Base-by-base conservation (phyloP, 257 asterid species). In the Plectranthus barbatus region DNA sequence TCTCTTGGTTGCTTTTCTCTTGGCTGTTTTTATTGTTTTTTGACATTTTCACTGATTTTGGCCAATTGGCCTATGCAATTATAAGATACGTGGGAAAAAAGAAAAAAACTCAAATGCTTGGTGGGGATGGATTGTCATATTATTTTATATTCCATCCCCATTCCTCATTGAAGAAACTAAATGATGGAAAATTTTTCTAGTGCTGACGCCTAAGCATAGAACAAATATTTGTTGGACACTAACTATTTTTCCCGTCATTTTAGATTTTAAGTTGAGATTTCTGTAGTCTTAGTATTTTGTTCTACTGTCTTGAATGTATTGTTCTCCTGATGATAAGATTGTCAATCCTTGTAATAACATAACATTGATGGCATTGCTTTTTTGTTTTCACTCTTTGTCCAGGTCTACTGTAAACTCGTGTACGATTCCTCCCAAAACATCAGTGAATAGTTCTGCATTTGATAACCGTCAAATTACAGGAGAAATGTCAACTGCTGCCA, bases 391-490 rank as follows among this genome's bases (percentile, higher is more conserved):
- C 7, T 4, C 57, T 50, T 19, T 49, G n/a, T 70, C 76, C 94
- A 91, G 98, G 74, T 86, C 96, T 62, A 75, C 95, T 8, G 80
- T 91, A 60, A 91, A 84, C 70, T 79, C 94, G 0, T 79, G 87
- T 50, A 69, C 84, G 37, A 53, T 86, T 58, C 87, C 94, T 41
- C 85, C 88, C 34, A 84, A 76, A 73, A 33, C 85, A 62, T 80
- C 77, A 57, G 75, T 74, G 56, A 80, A 47, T 60, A 46, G 67
- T 68, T 64, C 84, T 33, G 61, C 79, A 44, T 77, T 62, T 60
- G 91, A 84, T 73, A 74, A 64, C 73, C 79, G 74, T 20, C 79
- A 75, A 52, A 64, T 59, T 62, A 33, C 73, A 3, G 88, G 78
- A 74, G 85, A 83, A 56, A 75, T 66, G 47, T 79, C 81, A 19